Conservation (phyloP, 1,284 basidiomycete species). For the Ustilago esculenta region DNA sequence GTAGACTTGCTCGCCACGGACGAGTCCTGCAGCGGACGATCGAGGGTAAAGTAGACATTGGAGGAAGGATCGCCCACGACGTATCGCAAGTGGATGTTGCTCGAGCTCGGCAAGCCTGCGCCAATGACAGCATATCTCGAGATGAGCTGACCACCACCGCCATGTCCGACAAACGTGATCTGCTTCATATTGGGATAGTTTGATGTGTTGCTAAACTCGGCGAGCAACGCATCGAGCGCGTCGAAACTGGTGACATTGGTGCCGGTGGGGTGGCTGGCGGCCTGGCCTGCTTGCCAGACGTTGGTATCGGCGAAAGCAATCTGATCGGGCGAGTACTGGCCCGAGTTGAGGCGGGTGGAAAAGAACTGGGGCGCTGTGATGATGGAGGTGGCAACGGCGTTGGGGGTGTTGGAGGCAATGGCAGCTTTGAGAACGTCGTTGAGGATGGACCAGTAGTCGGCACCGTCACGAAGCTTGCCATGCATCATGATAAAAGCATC, state of each 20-base stretch:
- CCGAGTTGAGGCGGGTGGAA: conserved; percentile 55
- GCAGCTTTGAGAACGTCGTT: conserved; percentile 52
- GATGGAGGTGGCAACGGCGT: conserved; percentile 40
- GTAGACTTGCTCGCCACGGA: conserved; percentile 37
- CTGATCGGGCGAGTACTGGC: conserved; percentile 50
- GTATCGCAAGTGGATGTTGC: conserved; percentile 54
- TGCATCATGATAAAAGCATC: conserved; percentile 65
- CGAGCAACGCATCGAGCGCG: conserved; percentile 58
- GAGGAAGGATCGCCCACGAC: conserved; percentile 63
- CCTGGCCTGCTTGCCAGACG: conserved; percentile 59
- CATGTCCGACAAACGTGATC: conserved; percentile 64
- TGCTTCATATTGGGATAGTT: conserved; percentile 58
- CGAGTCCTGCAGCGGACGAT: conserved; percentile 53
- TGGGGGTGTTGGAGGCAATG: conserved; percentile 22
- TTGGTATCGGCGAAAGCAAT: conserved; percentile 59
- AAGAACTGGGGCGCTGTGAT: conserved; percentile 62
- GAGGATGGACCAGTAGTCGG: conserved; percentile 56
- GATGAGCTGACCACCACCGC: conserved; percentile 63
- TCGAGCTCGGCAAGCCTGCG: conserved; percentile 22
- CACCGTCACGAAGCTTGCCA: conserved; percentile 58
- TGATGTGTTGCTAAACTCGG: conserved; percentile 45
- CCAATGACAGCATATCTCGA: conserved; percentile 61
- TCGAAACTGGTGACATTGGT: conserved; percentile 57
- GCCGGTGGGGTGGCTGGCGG: conserved; percentile 50
- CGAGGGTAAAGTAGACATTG: conserved; percentile 57